These are phyloP conservation scores for Thielaviopsis punctulata DNA, from an alignment of 2,329 filamentous ascomycete species.

Conservation along the genomic window DNA sequence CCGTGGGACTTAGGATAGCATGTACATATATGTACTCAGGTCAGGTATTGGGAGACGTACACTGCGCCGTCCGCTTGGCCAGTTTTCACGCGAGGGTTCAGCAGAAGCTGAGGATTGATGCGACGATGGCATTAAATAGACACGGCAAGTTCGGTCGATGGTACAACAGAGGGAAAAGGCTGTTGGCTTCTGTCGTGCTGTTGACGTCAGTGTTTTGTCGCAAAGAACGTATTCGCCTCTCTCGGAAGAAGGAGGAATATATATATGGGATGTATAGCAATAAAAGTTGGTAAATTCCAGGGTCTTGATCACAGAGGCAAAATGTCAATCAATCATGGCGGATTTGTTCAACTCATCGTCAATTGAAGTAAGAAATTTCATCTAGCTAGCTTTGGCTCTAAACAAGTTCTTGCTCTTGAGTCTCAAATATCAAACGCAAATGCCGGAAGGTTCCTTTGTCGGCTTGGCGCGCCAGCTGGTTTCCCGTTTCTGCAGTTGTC, in stretches of 20 bases:
- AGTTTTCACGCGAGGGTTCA: neutral
- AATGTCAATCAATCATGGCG: neutral
- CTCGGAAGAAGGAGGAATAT: too few species aligned
- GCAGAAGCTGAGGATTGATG: neutral
- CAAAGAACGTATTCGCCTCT: too few species aligned
- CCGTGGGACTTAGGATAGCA: too few species aligned
- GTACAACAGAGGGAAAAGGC: neutral
- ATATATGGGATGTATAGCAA: neutral
- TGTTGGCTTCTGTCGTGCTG: neutral
- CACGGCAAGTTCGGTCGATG: neutral
- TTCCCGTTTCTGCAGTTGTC: too few species aligned
- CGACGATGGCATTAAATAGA: slow-evolving; percentile 5
- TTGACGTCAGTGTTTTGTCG: neutral
- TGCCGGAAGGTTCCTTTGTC: too few species aligned
- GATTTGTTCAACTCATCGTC: too few species aligned
- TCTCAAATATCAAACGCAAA: too few species aligned
- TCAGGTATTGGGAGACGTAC: neutral
- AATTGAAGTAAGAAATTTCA: too few species aligned
- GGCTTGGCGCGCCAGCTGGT: too few species aligned
- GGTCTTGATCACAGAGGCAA: neutral
- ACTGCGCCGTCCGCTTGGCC: slow-evolving; percentile 1
- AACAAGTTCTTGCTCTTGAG: too few species aligned
- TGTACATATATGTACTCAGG: too few species aligned
- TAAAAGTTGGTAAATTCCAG: neutral
- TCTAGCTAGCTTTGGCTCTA: too few species aligned